A percentile compares a stretch with the other conserved stretches of the same genome.
Evolutionary conservation across 2,329 filamentous ascomycete genomes (phyloP).

Genomic region (Chaetomium globosum): DNA sequence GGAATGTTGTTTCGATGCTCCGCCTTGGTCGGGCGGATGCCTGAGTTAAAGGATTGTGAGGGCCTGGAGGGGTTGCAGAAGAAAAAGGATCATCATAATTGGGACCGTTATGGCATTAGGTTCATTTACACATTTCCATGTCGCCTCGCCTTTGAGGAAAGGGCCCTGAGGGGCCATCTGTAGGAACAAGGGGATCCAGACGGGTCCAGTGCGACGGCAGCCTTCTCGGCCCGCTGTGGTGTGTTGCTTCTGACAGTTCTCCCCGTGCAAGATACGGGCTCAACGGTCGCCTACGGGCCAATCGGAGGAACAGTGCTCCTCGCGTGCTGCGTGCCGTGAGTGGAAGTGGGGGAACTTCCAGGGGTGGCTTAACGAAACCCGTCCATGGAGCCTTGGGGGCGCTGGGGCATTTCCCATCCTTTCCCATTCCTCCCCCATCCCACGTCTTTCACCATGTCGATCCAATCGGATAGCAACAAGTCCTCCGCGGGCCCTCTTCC

Average conservation of each 20-base stretch:
- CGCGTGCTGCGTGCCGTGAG: neutral
- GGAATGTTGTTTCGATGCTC: neutral
- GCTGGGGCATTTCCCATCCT: neutral
- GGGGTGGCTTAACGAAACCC: neutral
- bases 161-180: neutral
- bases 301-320: neutral
- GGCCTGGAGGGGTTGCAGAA: neutral
- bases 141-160: neutral
- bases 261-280: neutral
- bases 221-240: neutral
- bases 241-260: neutral
- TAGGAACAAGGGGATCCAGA: neutral
- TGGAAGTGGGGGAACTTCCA: neutral
- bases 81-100: neutral
- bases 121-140: neutral
- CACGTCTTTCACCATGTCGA: neutral
- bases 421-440: neutral
- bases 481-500: neutral
- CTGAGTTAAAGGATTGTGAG: neutral
- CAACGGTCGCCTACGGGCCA: slow-evolving; percentile 2
- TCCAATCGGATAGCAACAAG: neutral
- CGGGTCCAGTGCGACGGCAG: neutral
- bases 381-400: neutral
- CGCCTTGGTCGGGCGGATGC: neutral
- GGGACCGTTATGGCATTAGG: neutral